Conservation (phyloP, 768 basidiomycete genomes). For the Hirschioporus abietinus region DNA sequence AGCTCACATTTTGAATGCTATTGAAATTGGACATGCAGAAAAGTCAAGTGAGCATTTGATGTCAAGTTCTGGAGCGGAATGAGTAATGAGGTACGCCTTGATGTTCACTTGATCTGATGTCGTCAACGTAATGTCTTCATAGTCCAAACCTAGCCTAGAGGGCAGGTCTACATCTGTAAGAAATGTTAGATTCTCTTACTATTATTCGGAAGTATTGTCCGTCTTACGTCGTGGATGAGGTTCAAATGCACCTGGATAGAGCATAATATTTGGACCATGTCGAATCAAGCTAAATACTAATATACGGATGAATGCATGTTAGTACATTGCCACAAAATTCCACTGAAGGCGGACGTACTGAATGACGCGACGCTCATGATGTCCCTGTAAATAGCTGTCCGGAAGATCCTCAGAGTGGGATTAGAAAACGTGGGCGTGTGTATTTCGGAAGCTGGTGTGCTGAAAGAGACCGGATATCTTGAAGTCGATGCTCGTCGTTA, state of each 20-base stretch:
- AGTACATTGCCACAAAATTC: neutral
- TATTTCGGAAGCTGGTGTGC: neutral
- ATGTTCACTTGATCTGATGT: slow-evolving; percentile 71
- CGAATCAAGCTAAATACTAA: slow-evolving; percentile 4
- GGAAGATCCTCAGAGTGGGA: neutral
- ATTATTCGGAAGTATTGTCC: neutral
- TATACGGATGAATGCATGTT: neutral
- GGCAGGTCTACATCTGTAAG: neutral
- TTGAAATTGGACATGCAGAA: neutral
- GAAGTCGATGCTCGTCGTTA: neutral
- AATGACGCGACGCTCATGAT: neutral
- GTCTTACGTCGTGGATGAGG: neutral
- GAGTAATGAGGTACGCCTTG: slow-evolving; percentile 72
- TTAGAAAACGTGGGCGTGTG: neutral
- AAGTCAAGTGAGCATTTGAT: slow-evolving; percentile 1
- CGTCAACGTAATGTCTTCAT: slow-evolving; percentile 65
- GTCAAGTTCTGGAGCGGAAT: slow-evolving; percentile 18
- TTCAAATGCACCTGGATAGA: slow-evolving; percentile 3
- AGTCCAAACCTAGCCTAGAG: slow-evolving; percentile 52
- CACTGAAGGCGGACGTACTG: neutral
- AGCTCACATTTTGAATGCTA: neutral
- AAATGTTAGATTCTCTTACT: neutral
- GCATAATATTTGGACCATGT: slow-evolving; percentile 1
- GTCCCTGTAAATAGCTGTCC: neutral
- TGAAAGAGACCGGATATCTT: neutral